Conservation (phyloP, 176 grass and related monocot species). For the Aegilops bicornis region DNA sequence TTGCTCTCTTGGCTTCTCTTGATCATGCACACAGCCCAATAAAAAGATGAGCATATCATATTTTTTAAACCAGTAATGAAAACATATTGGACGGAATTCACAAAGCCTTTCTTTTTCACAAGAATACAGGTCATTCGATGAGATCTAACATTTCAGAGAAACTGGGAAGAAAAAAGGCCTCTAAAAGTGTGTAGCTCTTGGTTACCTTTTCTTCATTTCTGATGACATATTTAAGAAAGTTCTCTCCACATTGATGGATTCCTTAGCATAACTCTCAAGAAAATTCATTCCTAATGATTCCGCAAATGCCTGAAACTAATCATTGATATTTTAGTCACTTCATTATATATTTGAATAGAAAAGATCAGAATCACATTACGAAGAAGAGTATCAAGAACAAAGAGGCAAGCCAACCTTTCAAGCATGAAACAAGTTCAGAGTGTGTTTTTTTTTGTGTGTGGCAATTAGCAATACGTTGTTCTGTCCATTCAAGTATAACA, state of each 20-base stretch:
- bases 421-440: not conserved
- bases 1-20: not conserved
- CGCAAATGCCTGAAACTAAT: conserved; percentile 67
- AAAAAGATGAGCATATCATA: no score
- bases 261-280: conserved; percentile 93
- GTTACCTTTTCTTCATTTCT: conserved; percentile 86
- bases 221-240: conserved; percentile 91
- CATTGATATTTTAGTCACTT: conserved; percentile 13
- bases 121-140: not conserved
- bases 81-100: not conserved
- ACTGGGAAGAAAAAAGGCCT: not conserved
- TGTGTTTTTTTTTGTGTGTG: not conserved
- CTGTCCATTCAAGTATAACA: not conserved
- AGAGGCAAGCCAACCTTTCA: not conserved
- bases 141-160: not conserved
- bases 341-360: not conserved
- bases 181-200: not conserved
- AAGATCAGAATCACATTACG: not conserved
- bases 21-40: not conserved
- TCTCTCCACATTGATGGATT: conserved; percentile 86
- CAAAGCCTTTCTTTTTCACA: not conserved
- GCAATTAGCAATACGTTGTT: not conserved
- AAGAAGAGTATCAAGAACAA: not conserved
- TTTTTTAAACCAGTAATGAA: not conserved
- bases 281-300: conserved; percentile 85